phyloP scores from a whole-genome alignment of 2,329 filamentous ascomycete species.

The Talaromyces sp. region DNA sequence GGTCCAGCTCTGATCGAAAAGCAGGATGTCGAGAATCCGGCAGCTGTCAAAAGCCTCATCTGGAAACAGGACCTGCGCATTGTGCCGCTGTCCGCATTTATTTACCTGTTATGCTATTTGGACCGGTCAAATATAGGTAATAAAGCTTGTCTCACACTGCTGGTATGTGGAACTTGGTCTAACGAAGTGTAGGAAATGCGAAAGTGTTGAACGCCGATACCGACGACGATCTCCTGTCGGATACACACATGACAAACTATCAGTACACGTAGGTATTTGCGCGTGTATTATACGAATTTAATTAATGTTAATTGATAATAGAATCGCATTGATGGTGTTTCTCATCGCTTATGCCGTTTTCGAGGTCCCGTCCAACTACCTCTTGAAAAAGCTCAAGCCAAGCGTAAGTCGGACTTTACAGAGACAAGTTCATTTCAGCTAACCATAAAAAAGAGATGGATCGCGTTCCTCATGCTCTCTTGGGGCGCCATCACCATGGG shows the following conservation, averaged over 20 bases:
- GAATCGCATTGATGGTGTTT: slow-evolving; percentile 45
- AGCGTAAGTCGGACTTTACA: slow-evolving; percentile 25
- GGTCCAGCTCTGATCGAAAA: background rate
- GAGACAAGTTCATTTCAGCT: background rate
- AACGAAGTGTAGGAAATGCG: slow-evolving; percentile 45
- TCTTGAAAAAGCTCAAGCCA: slow-evolving; percentile 44
- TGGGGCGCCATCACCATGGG: slow-evolving; percentile 48
- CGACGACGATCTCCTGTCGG: slow-evolving; percentile 56
- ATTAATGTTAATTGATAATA: slow-evolving; percentile 14
- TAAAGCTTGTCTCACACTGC: background rate
- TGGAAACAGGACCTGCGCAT: slow-evolving; percentile 60
- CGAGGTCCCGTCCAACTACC: slow-evolving; percentile 47
- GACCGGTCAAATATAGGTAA: slow-evolving; percentile 63
- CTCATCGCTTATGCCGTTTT: slow-evolving; percentile 46
- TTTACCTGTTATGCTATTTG: slow-evolving; percentile 64
- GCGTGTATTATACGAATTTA: background rate
- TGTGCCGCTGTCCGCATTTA: slow-evolving; percentile 56
- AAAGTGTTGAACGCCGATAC: slow-evolving; percentile 60
- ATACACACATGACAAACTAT: slow-evolving; percentile 56
- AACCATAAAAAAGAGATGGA: slow-evolving; percentile 33
- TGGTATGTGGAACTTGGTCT: background rate
- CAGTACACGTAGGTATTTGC: slow-evolving; percentile 49
- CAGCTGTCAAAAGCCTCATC: slow-evolving; percentile 29
- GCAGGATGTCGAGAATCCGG: background rate
- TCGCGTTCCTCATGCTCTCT: slow-evolving; percentile 46